These are phyloP conservation scores for Nicotiana benthamiana DNA, from an alignment of 257 asterid genomes.

Conservation along the genomic window DNA sequence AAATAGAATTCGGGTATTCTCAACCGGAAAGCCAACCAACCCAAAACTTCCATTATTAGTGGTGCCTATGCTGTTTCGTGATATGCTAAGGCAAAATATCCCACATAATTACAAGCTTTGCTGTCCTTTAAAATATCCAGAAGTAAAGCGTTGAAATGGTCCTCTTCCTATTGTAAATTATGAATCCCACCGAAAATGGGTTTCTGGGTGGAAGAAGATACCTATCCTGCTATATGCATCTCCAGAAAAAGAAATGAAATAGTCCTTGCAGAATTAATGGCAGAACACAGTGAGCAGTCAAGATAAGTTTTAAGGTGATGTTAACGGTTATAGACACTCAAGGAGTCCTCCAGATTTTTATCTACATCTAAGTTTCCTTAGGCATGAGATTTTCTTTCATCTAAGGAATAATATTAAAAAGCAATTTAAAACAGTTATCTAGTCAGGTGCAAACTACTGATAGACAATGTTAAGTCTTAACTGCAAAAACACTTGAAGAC, in stretches of 20 bases:
- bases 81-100: neutral
- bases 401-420: neutral
- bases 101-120: neutral
- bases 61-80: neutral
- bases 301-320: neutral
- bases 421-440: neutral
- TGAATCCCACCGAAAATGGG: neutral
- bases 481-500: neutral
- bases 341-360: neutral
- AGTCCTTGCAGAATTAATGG: neutral
- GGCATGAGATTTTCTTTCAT: neutral
- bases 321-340: neutral
- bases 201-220: constrained; percentile 1
- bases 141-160: neutral
- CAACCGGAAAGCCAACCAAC: neutral
- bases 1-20: neutral
- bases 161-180: neutral
- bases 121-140: neutral
- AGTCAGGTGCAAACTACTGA: neutral
- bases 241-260: neutral
- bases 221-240: neutral
- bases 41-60: neutral
- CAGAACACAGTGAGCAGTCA: neutral
- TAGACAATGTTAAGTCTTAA: neutral
- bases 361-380: neutral